Evolutionary conservation across 2,329 filamentous ascomycete species (phyloP).

Genomic region (Penicillium sclerotiorum): DNA sequence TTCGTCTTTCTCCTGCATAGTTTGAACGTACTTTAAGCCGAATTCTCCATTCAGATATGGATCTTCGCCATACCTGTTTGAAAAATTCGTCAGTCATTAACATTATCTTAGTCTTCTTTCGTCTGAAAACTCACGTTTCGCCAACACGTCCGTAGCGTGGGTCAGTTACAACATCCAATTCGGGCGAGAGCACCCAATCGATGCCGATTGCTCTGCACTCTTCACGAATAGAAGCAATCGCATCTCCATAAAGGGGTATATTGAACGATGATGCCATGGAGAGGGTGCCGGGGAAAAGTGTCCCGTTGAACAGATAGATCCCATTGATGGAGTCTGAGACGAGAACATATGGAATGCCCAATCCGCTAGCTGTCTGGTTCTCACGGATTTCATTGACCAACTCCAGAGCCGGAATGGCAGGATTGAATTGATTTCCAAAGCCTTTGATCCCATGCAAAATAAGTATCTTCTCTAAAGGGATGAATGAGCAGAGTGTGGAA

Average conservation of each 20-base stretch:
- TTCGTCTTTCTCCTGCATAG: slow-evolving; percentile 1
- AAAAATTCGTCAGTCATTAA: neutral
- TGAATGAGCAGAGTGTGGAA: neutral
- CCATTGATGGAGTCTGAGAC: slow-evolving; percentile 1
- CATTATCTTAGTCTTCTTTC: neutral
- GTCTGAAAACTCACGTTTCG: neutral
- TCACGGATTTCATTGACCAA: neutral
- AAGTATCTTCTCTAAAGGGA: neutral
- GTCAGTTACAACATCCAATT: slow-evolving; percentile 3
- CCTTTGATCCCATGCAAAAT: neutral
- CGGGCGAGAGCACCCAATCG: slow-evolving; percentile 1
- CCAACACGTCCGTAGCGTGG: slow-evolving; percentile 1
- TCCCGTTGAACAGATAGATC: slow-evolving; percentile 2
- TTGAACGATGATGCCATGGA: slow-evolving; percentile 2
- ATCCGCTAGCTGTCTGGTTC: neutral
- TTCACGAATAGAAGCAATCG: slow-evolving; percentile 1
- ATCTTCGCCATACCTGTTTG: slow-evolving; percentile 1
- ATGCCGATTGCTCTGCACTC: slow-evolving; percentile 1
- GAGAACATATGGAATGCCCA: slow-evolving; percentile 1
- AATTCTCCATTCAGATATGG: slow-evolving; percentile 3
- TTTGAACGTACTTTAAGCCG: slow-evolving; percentile 1
- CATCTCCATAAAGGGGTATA: neutral
- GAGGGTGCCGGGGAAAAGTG: neutral
- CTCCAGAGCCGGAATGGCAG: neutral
- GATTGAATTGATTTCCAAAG: slow-evolving; percentile 3